Conservation (phyloP, 2,329 filamentous ascomycete genomes). For the Chrysosphaeria jannelii region DNA sequence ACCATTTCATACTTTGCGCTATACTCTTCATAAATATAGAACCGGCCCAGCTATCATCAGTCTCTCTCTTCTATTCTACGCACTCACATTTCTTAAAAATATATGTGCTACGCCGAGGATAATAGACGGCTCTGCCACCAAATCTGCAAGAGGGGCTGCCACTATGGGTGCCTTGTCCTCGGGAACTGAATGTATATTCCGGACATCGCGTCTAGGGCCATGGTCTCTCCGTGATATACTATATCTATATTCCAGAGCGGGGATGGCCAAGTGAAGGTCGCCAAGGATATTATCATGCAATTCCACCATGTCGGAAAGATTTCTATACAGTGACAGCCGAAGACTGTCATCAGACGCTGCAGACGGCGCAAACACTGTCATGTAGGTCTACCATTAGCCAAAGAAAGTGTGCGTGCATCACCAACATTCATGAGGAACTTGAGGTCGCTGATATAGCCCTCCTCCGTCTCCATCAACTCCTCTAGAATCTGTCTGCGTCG, state of each 20-base stretch:
- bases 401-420: background rate
- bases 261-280: constrained; percentile 40
- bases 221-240: no score
- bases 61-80: no score
- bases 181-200: constrained; percentile 16
- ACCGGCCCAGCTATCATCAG: constrained; percentile 61
- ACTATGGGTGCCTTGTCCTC: constrained; percentile 13
- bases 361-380: constrained; percentile 43
- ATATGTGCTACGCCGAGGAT: no score
- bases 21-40: constrained; percentile 78
- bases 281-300: constrained; percentile 58
- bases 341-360: constrained; percentile 32
- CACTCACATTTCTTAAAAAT: no score
- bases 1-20: constrained; percentile 71
- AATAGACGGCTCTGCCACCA: no score
- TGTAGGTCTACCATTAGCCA: constrained; percentile 27
- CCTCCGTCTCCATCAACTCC: constrained; percentile 63
- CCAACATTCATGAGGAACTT: constrained; percentile 63
- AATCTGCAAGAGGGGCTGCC: no score
- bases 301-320: constrained; percentile 49
- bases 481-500: constrained; percentile 56
- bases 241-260: constrained; percentile 34
- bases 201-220: no score
- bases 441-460: constrained; percentile 64
- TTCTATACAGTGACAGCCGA: constrained; percentile 45